Percentiles rank a stretch among this genome's conserved stretches.
These are phyloP conservation scores for Chrysochromulina tobinii DNA, from an alignment of 78 protist species.

Conservation along the genomic window DNA sequence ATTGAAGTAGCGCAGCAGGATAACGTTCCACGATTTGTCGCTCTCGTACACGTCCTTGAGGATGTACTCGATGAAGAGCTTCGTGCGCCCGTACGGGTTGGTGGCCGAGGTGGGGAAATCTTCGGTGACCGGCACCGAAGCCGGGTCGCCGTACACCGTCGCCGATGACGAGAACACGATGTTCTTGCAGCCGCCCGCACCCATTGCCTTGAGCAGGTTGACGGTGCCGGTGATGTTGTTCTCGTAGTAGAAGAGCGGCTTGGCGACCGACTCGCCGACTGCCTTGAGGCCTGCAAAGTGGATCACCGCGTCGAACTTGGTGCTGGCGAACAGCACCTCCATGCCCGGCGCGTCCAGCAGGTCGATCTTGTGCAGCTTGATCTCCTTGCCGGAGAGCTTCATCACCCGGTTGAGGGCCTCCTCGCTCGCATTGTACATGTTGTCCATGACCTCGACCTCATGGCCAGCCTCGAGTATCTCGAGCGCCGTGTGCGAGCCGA, in stretches of 20 bases:
- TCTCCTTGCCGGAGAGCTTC: background rate
- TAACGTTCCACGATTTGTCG: background rate
- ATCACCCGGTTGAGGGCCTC: background rate
- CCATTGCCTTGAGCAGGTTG: slow-evolving; percentile 44
- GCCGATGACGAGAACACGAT: slow-evolving; percentile 96
- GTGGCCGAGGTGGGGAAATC: slow-evolving; percentile 65
- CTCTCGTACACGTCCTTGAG: background rate
- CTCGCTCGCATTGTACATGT: slow-evolving; percentile 50
- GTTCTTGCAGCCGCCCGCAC: slow-evolving; percentile 2
- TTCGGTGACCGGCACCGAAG: slow-evolving; percentile 72
- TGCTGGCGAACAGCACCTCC: background rate
- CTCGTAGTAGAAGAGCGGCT: slow-evolving; percentile 88
- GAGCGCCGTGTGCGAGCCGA: slow-evolving; percentile 91
- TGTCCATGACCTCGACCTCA: slow-evolving; percentile 88
- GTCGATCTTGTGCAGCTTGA: slow-evolving; percentile 48
- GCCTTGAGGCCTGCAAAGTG: slow-evolving; percentile 95
- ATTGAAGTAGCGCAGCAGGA: slow-evolving; percentile 95
- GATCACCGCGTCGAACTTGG: slow-evolving; percentile 56
- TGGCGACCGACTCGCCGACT: slow-evolving; percentile 87
- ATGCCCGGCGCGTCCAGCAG: slow-evolving; percentile 38
- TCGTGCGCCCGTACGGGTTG: slow-evolving; percentile 96
- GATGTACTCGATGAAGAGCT: slow-evolving; percentile 91
- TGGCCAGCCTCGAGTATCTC: slow-evolving; percentile 71
- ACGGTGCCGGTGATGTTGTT: slow-evolving; percentile 76
- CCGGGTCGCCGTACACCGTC: slow-evolving; percentile 93